Conservation (phyloP, 75 land plant genomes). For the Picea glauca region DNA sequence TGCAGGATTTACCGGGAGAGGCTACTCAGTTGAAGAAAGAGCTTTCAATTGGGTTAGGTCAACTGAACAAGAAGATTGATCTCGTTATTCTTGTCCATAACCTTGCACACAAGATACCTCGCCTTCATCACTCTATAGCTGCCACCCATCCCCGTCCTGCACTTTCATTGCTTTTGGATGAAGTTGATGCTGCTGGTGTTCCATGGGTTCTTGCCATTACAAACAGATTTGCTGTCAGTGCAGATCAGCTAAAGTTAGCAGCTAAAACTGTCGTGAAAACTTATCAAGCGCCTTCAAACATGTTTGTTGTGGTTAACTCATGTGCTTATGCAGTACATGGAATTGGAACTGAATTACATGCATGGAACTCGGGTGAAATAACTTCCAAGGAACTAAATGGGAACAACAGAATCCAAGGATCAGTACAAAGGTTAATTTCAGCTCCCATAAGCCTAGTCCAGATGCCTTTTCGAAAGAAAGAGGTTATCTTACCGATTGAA, state of each 20-base stretch:
- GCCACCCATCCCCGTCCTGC: conserved; percentile 54
- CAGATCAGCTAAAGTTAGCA: conserved; percentile 68
- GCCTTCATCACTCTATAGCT: conserved; percentile 25
- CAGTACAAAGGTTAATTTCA: conserved; percentile 43
- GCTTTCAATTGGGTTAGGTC: conserved; percentile 53
- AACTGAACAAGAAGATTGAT: conserved; percentile 62
- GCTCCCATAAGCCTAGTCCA: conserved; percentile 69
- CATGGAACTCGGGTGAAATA: conserved; percentile 14
- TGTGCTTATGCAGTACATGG: conserved; percentile 66
- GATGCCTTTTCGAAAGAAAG: conserved; percentile 64
- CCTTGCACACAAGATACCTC: conserved; percentile 83
- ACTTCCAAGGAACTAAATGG: conserved; percentile 14
- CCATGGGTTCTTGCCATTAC: conserved; percentile 92
- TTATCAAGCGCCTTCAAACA: conserved; percentile 60
- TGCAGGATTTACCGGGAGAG: conserved; percentile 75
- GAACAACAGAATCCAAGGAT: conserved; percentile 4
- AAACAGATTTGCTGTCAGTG: conserved; percentile 95
- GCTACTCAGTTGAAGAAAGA: conserved; percentile 63
- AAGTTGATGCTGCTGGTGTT: conserved; percentile 70
- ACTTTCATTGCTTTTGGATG: conserved; percentile 71
- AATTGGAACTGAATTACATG: conserved; percentile 15
- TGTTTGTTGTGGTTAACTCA: conserved; percentile 67
- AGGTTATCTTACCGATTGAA: conserved; percentile 60
- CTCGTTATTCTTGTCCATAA: conserved; percentile 91
- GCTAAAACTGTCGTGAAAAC: conserved; percentile 59